These are phyloP conservation scores for Dipodascopsis uninucleata DNA, from an alignment of 805 yeast species.

Conservation along the genomic window DNA sequence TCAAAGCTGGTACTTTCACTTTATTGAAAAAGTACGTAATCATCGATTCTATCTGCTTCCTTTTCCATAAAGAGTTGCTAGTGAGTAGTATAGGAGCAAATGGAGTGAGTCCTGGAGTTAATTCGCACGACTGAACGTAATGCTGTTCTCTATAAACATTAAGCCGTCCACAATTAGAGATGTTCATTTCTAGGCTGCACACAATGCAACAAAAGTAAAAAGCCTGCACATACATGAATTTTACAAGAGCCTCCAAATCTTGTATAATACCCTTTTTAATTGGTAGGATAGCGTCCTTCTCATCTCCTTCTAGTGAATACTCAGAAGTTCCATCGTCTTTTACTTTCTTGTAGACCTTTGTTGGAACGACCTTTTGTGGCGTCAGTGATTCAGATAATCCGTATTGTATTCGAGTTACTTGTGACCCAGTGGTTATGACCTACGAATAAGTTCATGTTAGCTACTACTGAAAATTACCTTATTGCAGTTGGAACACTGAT, in stretches of 20 bases:
- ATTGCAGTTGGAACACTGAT: not conserved
- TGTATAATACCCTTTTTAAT: slow-evolving; percentile 60
- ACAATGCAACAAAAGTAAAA: no score
- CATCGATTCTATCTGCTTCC: slow-evolving; percentile 59
- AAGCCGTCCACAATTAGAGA: slow-evolving; percentile 32
- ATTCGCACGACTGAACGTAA: slow-evolving; percentile 44
- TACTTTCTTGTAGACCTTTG: slow-evolving; percentile 58
- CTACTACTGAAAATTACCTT: not conserved
- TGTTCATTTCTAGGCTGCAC: slow-evolving; percentile 36
- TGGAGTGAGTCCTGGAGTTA: slow-evolving; percentile 22
- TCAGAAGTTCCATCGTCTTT: slow-evolving; percentile 34
- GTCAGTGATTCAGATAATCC: slow-evolving; percentile 71
- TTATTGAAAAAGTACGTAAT: slow-evolving; percentile 74
- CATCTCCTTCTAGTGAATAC: slow-evolving; percentile 43
- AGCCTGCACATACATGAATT: slow-evolving; percentile 47
- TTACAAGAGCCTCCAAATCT: slow-evolving; percentile 67
- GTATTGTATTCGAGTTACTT: slow-evolving; percentile 67
- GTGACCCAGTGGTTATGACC: slow-evolving; percentile 78
- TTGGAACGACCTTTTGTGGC: slow-evolving; percentile 71
- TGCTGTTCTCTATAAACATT: slow-evolving; percentile 47
- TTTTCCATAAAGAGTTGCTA: slow-evolving; percentile 67
- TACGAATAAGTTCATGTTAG: slow-evolving; percentile 10
- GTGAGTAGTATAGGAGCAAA: slow-evolving; percentile 68
- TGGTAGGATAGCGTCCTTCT: slow-evolving; percentile 54
- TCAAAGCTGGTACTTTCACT: slow-evolving; percentile 67